Evolutionary conservation across 2,329 filamentous ascomycete species (phyloP), one percentile per base, ranked within the genome.

Genomic region (Hypoxylon rubiginosum): DNA sequence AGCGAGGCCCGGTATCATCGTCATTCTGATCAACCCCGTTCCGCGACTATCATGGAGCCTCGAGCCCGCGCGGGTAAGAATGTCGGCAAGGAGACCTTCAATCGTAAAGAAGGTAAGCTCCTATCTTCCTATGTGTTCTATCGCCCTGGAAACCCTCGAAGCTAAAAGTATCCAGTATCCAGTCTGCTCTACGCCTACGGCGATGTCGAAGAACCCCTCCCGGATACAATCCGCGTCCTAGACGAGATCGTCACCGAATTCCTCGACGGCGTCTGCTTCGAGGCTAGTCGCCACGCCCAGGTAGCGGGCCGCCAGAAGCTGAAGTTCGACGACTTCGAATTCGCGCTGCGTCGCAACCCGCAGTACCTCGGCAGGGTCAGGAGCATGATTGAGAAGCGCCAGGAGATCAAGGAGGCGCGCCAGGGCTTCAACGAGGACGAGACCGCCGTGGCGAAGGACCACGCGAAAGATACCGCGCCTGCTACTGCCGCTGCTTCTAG

Each of bases 191-290:
- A 90, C 79, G 92, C 91, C 64, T 92, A 92, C 77, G 94, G 93
- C 77, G 93, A 97, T 80, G 88, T 91, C 61, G 84, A 87, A 63
- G 85, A 91, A 59, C 92, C 94, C 0, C 90, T 98, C 26, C 90
- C 92, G 17, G 89, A 94, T 77, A 97, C 94, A 9, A 86, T 97
- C 65, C 90, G 92, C 67, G 88, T 95, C 55, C 90, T 98, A 54
- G 96, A 98, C 83, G 94, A 97, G 82, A 95, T 98, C 73, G 89
- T 97, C 66, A 97, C 94, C 68, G 96, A 98, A 83, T 97, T 97
- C 84, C 93, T 98, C 78, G 93, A 97, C 77, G 93, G 96, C 78
- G 90, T 96, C 58, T 95, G 92, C 80, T 96, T 97, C 82, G 91
- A 93, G 76, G 95, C 96, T 3, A 93, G 94, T 4, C 89, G 92